phyloP scores from a whole-genome alignment of 495 filamentous ascomycete genomes.

The Aspergillus steynii region DNA sequence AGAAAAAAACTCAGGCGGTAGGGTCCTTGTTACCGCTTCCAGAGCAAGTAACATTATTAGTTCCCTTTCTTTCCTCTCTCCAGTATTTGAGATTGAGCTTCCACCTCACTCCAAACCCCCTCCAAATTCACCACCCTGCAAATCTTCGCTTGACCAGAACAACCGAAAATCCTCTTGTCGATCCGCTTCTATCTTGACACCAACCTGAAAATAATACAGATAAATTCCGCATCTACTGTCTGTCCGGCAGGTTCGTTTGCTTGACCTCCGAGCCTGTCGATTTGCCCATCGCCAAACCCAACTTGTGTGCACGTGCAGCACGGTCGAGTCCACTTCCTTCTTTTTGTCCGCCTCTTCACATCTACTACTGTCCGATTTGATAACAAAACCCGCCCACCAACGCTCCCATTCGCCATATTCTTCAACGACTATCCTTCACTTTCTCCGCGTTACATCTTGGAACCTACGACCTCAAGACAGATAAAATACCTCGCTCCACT shows the following conservation, averaged over 20 bases:
- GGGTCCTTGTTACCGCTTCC: neutral
- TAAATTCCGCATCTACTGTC: neutral
- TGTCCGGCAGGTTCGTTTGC: neutral
- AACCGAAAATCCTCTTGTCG: neutral
- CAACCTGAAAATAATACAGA: neutral
- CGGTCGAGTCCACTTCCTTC: neutral
- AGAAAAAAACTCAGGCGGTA: neutral
- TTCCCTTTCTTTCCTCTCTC: neutral
- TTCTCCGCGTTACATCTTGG: neutral
- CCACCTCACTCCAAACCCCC: neutral
- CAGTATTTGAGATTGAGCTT: neutral
- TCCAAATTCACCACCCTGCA: neutral
- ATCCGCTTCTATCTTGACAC: neutral
- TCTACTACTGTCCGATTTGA: neutral
- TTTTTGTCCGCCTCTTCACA: neutral
- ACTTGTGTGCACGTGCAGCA: neutral
- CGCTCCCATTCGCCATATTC: neutral
- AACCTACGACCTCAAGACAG: neutral
- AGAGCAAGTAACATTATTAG: neutral
- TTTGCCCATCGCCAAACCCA: neutral
- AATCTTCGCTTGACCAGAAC: neutral
- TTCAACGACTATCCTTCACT: neutral
- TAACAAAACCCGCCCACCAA: neutral
- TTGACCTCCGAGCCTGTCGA: neutral
- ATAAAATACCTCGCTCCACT: neutral